Evolutionary conservation across 768 basidiomycete genomes (phyloP).

Genomic region (Tephrocybe sp.): DNA sequence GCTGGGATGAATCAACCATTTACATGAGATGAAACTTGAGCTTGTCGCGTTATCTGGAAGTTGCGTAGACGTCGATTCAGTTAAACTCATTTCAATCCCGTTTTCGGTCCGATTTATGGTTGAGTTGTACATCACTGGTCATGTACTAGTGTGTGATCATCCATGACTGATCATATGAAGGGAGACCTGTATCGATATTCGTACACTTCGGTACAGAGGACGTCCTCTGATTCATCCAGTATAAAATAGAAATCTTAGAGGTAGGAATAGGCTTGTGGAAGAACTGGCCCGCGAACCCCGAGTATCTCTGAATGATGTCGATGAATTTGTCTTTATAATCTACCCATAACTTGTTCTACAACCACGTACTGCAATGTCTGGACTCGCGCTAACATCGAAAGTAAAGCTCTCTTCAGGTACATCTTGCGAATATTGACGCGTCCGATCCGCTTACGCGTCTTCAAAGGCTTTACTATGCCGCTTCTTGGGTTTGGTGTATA

Average conservation of each 20-base stretch:
- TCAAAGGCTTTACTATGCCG: slow-evolving; percentile 56
- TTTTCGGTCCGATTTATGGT: no score
- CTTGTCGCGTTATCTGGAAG: slow-evolving; percentile 44
- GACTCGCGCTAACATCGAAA: slow-evolving; percentile 23
- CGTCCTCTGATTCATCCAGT: no score
- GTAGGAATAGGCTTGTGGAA: no score
- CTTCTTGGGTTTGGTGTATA: slow-evolving; percentile 72
- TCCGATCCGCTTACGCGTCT: neutral
- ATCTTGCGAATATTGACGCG: neutral
- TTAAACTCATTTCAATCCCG: neutral
- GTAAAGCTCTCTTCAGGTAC: slow-evolving; percentile 20
- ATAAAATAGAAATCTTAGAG: no score
- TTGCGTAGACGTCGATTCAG: slow-evolving; percentile 46
- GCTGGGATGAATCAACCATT: slow-evolving; percentile 27
- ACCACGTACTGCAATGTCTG: slow-evolving; percentile 10
- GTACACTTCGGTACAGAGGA: no score
- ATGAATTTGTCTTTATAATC: neutral
- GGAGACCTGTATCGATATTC: no score
- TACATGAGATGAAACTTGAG: slow-evolving; percentile 37
- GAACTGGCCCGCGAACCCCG: neutral
- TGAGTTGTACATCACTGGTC: no score
- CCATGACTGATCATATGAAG: no score
- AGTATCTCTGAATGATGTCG: neutral
- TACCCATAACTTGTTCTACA: neutral
- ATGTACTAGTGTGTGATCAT: no score